Percentiles rank a stretch among this genome's conserved stretches.
These are phyloP conservation scores for Mucor ambiguus DNA, from an alignment of 371 early-diverging fungal species.

Conservation along the genomic window DNA sequence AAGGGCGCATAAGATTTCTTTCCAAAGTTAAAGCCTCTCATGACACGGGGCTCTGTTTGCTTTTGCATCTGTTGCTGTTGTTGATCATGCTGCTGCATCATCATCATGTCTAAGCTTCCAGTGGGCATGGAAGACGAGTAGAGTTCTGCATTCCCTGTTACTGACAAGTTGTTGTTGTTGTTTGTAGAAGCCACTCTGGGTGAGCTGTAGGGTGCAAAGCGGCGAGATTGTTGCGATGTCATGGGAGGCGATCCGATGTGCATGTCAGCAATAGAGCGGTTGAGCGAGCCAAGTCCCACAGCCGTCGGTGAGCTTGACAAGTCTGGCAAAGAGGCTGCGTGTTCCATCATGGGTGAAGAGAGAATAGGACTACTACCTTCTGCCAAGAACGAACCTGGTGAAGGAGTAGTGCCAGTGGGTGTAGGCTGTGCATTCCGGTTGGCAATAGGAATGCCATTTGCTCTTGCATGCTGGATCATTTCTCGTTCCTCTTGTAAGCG, in stretches of 20 bases:
- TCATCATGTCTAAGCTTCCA: constrained; percentile 18
- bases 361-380: not conserved
- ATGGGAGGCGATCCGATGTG: constrained; percentile 35
- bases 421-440: constrained; percentile 14
- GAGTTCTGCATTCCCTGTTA: constrained; percentile 17
- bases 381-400: not conserved
- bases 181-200: constrained; percentile 6
- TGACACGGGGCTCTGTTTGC: not conserved
- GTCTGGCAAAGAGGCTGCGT: constrained; percentile 32
- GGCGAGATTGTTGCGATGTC: constrained; percentile 14
- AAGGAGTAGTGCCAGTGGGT: not conserved
- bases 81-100: constrained; percentile 1
- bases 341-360: constrained; percentile 21
- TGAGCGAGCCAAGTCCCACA: constrained; percentile 17
- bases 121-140: constrained; percentile 29
- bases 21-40: constrained; percentile 5
- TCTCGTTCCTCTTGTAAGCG: constrained; percentile 59
- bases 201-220: constrained; percentile 31
- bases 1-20: constrained; percentile 29
- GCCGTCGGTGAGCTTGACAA: constrained; percentile 18
- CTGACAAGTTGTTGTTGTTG: constrained; percentile 9
- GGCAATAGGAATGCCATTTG: constrained; percentile 16
- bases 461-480: constrained; percentile 22
- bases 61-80: not conserved
- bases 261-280: constrained; percentile 34